Percentiles rank a stretch among this genome's conserved stretches.
Evolutionary conservation across 768 basidiomycete species (phyloP).

Genomic region (Tricholoma sp.): DNA sequence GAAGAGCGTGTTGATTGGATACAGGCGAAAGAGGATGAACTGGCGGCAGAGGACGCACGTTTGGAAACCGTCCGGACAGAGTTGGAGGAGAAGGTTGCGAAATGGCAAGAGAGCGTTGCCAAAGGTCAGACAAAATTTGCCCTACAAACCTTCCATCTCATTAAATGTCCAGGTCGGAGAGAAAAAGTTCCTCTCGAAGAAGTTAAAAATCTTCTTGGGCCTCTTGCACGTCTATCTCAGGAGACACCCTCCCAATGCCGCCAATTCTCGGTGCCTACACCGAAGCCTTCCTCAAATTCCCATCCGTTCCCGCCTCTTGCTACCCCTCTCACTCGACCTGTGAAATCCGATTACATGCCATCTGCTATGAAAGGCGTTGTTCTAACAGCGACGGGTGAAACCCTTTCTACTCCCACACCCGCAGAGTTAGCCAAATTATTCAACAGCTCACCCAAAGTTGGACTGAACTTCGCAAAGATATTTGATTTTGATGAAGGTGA

Average conservation of each 20-base stretch:
- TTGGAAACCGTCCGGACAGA: conserved; percentile 42
- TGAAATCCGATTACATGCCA: conserved; percentile 28
- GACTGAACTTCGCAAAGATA: conserved; percentile 72
- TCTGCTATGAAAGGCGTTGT: conserved; percentile 77
- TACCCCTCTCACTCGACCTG: conserved; percentile 47
- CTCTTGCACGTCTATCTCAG: conserved; percentile 30
- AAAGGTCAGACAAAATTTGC: conserved; percentile 15
- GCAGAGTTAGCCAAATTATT: conserved; percentile 64
- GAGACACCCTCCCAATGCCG: conserved; percentile 20
- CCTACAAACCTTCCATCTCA: background rate
- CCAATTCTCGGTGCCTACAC: conserved; percentile 18
- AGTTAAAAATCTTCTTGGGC: conserved; percentile 64
- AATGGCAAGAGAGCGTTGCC: conserved; percentile 31
- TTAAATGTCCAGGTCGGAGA: conserved; percentile 31
- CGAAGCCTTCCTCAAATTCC: conserved; percentile 19
- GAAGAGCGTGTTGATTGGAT: conserved; percentile 49
- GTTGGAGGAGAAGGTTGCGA: conserved; percentile 44
- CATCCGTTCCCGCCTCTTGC: conserved; percentile 31
- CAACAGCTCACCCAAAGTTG: conserved; percentile 62
- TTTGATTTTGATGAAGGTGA: conserved; percentile 60
- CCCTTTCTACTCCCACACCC: conserved; percentile 66
- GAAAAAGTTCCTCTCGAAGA: conserved; percentile 67
- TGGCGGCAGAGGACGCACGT: conserved; percentile 45
- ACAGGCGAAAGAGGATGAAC: conserved; percentile 45
- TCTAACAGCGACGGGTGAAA: conserved; percentile 73